Base-by-base conservation (phyloP, 208 protist genomes). In the Porcisia deanei region DNA sequence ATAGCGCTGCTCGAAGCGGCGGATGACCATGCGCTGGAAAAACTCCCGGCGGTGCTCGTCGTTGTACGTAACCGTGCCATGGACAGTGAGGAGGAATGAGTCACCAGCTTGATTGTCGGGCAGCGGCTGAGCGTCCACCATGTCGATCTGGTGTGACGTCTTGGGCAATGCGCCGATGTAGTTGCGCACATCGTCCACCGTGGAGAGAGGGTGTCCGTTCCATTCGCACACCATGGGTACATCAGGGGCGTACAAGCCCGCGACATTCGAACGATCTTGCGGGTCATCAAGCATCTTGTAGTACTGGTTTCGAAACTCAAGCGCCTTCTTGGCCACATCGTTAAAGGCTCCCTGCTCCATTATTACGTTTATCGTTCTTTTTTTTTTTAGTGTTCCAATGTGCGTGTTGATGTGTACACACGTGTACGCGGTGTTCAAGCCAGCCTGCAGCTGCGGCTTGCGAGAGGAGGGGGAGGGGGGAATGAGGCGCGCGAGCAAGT, bases 71-170 rank as follows among this genome's bases (percentile, higher is more conserved):
- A 96, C 91, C 5, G 81, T 83, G 34, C 93, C 93, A 75, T 94
- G 87, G 8, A 95, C 86, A 16, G 83, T 93, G 72, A 97, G 79
- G 25, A 97, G 68, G 67, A 97, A 95, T 16, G 88, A 94, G 71
- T 96, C 91, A 12, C 87, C 88, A 20, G 75, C 73, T 39, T 94
- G 85, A 76, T 94, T 94, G 57, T 87, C 91, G 4, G 93, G 93
- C 20, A 97, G 85, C n/a, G 93, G 93, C 73, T 97, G 93, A n/a
- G 93, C 93, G 59, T 97, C 93, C 25, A 96, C 88, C 55, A 85
- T 88, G 73, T 96, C 90, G 18, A 96, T 77, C 55, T 96, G 84
- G 75, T 97, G 93, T 8, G 43, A 82, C 18, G 93, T 97, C 67
- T 87, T 90, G 20, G 89, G 90, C 6, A 97, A 82, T 9, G 66